Evolutionary conservation across 1,284 basidiomycete genomes (phyloP), one percentile per base, ranked within the genome.

Genomic region (Tylopilus sp.): DNA sequence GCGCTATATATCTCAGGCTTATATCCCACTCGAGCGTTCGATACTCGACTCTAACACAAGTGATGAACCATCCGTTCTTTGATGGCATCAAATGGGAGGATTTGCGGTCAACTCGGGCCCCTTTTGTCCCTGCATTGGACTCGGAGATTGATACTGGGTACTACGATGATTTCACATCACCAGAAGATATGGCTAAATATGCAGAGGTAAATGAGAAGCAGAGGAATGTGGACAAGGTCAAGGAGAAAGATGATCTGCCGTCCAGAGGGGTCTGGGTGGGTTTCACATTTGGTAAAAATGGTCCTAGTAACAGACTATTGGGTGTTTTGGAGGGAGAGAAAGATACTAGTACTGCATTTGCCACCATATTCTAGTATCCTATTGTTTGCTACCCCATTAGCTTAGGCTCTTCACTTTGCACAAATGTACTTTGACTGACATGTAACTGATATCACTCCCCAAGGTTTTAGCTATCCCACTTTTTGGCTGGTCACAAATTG

Each of bases 191-290:
- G 94, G 94, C 93, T 43, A 98, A 99, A 74, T 95, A 94, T 64
- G 88, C 91, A 31, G 96, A 99, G 71, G 96, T 99, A 7, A 85
- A 91, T 71, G 96, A 98, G 74, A 99, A 99, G 73, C 94, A 97
- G 73, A 77, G 76, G 62, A 94, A 96, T 67, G 94, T 99, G 37
- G 95, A 97, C 45, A 80, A 80, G 47, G 91, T 98, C 24, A 81
- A 80, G 67, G 94, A 97, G 74, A 89, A 88, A 66, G 89, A 93
- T 7, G 83, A 89, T 48, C 73, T 78, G 4, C 76, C 82, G 58
- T 71, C 77, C 8, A 74, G 93, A 29, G 93, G 91, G 4, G 86
- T 95, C 40, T 96, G 91, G 91, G 91, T 96, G 53, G 95, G 96
- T 3, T 99, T 99, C 68, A 99, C 96, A 2, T 98, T 98, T 73